Conservation (phyloP, 495 filamentous ascomycete genomes). For the Penicillium silybi region DNA sequence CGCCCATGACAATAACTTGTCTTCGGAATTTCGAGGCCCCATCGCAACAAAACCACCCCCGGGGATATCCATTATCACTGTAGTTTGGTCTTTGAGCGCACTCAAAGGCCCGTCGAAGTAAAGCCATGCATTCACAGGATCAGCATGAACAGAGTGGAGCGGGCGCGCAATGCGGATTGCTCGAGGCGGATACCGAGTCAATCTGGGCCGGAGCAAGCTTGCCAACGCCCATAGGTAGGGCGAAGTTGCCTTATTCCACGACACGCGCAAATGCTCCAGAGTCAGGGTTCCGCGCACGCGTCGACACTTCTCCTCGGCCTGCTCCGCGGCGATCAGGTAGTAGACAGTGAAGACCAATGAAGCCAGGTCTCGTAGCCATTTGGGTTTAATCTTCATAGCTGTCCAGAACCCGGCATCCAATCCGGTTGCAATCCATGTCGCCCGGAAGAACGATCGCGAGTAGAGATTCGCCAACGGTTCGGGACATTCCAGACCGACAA, state of each 20-base stretch:
- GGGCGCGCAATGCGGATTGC: constrained; percentile 82
- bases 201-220: constrained; percentile 66
- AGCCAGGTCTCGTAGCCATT: constrained; percentile 76
- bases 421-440: constrained; percentile 94
- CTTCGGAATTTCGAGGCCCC: constrained; percentile 85
- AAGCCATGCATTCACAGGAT: constrained; percentile 82
- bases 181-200: constrained; percentile 74
- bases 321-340: constrained; percentile 88
- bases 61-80: constrained; percentile 85
- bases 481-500: constrained; percentile 85
- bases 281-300: constrained; percentile 83
- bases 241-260: constrained; percentile 90
- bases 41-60: constrained; percentile 96
- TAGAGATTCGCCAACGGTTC: constrained; percentile 95
- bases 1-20: constrained; percentile 88
- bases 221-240: constrained; percentile 73
- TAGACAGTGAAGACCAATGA: constrained; percentile 81
- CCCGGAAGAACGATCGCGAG: constrained; percentile 89
- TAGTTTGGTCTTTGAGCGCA: constrained; percentile 69
- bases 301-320: constrained; percentile 95
- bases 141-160: constrained; percentile 68
- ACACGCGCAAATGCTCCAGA: constrained; percentile 85
- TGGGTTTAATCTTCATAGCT: constrained; percentile 83
- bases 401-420: constrained; percentile 98
- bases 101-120: constrained; percentile 89